Conservation (phyloP, 768 basidiomycete species). For the Tylopilus sp. region DNA sequence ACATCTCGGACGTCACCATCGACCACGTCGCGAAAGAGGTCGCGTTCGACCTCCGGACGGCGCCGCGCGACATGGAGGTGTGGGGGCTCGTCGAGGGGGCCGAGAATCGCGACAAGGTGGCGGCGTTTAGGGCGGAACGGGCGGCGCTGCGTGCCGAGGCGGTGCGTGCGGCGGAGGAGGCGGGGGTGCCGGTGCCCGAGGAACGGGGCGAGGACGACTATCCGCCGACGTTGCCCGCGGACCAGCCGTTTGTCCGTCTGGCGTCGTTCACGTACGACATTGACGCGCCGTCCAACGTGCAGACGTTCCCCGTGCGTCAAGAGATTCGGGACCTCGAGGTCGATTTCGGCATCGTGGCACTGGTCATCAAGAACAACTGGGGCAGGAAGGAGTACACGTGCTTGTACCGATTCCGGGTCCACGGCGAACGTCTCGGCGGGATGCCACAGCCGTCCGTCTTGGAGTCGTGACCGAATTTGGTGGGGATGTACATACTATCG, state of each 20-base stretch:
- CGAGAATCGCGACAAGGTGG: slow-evolving; percentile 64
- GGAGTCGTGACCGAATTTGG: slow-evolving; percentile 11
- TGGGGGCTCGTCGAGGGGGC: slow-evolving; percentile 85
- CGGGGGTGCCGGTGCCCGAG: slow-evolving; percentile 14
- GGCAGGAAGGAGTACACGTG: slow-evolving; percentile 83
- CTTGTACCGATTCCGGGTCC: slow-evolving; percentile 81
- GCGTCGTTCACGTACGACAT: slow-evolving; percentile 66
- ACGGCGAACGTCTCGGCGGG: slow-evolving; percentile 55
- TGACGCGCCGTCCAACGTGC: slow-evolving; percentile 53
- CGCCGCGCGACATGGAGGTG: slow-evolving; percentile 84
- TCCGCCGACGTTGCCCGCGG: slow-evolving; percentile 46
- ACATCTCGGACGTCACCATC: no score
- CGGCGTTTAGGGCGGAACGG: slow-evolving; percentile 50
- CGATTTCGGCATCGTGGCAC: slow-evolving; percentile 82
- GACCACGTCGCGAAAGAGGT: slow-evolving; percentile 87
- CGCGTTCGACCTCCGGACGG: slow-evolving; percentile 75
- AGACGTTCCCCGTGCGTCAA: slow-evolving; percentile 73
- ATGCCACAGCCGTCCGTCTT: slow-evolving; percentile 35
- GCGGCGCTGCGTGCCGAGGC: slow-evolving; percentile 34
- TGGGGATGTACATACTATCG: slow-evolving; percentile 12
- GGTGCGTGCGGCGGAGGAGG: slow-evolving; percentile 32
- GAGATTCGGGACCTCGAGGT: slow-evolving; percentile 68
- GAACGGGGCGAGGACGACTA: slow-evolving; percentile 37
- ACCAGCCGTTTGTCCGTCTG: slow-evolving; percentile 57
- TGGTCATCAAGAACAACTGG: slow-evolving; percentile 84